Conservation (phyloP, 306 rosid species). For the Sicyos baderoa region DNA sequence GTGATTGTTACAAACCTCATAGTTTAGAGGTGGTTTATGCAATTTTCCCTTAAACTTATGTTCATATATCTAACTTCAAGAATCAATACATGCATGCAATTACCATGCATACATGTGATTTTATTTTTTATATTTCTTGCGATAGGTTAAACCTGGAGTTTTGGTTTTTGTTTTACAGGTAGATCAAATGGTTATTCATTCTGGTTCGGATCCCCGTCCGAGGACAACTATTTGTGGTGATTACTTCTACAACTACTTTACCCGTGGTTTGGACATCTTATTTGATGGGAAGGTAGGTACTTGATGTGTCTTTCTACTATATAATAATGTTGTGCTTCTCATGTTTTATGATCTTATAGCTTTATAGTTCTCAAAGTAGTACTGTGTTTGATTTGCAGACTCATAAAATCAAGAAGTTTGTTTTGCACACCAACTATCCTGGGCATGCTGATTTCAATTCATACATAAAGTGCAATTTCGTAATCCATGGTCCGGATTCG, state of each 20-base stretch:
- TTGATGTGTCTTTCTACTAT: background rate
- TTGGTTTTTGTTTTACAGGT: constrained; percentile 41
- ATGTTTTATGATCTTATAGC: background rate
- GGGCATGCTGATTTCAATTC: constrained; percentile 98
- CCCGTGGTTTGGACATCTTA: constrained; percentile 91
- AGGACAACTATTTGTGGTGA: constrained; percentile 91
- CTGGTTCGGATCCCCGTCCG: constrained; percentile 83
- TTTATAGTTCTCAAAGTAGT: constrained; percentile 13
- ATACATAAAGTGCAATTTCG: constrained; percentile 91
- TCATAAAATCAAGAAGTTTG: constrained; percentile 95
- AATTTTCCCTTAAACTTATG: background rate
- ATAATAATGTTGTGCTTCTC: background rate
- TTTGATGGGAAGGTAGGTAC: constrained; percentile 82
- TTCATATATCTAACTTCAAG: background rate
- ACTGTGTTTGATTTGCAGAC: constrained; percentile 49
- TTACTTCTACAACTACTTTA: constrained; percentile 90
- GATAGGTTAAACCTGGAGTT: background rate
- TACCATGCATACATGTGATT: background rate
- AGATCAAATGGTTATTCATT: constrained; percentile 98
- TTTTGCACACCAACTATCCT: constrained; percentile 85
- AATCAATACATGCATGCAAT: background rate
- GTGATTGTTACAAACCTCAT: too few species aligned
- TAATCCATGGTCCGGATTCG: constrained; percentile 50
- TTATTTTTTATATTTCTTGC: constrained; percentile 11
- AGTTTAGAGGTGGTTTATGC: too few species aligned